These are phyloP conservation scores for Candida insectorum DNA, from an alignment of 805 yeast species.

Conservation along the genomic window DNA sequence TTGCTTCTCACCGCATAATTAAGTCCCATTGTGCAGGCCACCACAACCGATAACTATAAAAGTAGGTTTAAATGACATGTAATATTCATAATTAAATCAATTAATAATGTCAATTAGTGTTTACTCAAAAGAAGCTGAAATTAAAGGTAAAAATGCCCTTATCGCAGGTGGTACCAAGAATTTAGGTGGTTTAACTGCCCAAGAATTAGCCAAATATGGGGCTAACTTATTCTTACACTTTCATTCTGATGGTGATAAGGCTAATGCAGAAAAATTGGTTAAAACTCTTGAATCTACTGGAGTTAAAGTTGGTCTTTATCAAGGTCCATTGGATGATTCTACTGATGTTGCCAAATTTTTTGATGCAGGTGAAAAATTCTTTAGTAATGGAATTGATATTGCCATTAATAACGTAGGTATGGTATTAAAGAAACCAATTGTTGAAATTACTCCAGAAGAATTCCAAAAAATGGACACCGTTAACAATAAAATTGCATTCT, in stretches of 20 bases:
- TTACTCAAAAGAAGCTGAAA: conserved; percentile 12
- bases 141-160: conserved; percentile 47
- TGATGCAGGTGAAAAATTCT: conserved; percentile 37
- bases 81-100: too few relatives aligned
- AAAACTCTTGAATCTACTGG: conserved; percentile 29
- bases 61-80: too few relatives aligned
- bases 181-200: conserved; percentile 52
- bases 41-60: too few relatives aligned
- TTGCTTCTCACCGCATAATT: too few relatives aligned
- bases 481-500: conserved; percentile 60
- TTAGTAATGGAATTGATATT: conserved; percentile 50
- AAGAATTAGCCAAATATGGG: conserved; percentile 54
- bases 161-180: conserved; percentile 65
- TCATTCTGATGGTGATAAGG: conserved; percentile 44
- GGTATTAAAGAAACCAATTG: conserved; percentile 60
- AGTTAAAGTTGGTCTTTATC: conserved; percentile 40
- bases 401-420: conserved; percentile 69
- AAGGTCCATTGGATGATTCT: conserved; percentile 43
- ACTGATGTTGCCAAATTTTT: conserved; percentile 44
- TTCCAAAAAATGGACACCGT: conserved; percentile 50
- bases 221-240: conserved; percentile 53
- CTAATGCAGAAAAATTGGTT: conserved; percentile 31
- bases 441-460: conserved; percentile 51
- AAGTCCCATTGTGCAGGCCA: too few relatives aligned
- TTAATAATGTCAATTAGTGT: conserved; percentile 6